phyloP scores from a whole-genome alignment of 1,139 yeast species.

The Suhomyces terraborum region DNA sequence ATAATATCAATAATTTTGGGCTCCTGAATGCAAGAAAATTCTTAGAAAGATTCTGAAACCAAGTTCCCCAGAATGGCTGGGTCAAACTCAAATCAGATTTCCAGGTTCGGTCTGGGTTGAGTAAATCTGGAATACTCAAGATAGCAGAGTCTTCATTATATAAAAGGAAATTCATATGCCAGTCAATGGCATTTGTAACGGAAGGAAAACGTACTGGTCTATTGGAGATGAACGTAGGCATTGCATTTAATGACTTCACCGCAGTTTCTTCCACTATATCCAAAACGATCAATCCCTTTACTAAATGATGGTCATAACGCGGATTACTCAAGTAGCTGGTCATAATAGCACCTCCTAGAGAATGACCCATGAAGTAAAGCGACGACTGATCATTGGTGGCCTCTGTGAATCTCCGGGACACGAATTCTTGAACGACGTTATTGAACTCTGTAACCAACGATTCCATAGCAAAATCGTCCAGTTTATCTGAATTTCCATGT shows the following conservation, averaged over 20 bases:
- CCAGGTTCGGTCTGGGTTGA: slow-evolving; percentile 51
- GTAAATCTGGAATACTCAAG: slow-evolving; percentile 74
- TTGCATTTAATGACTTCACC: slow-evolving; percentile 60
- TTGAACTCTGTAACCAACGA: slow-evolving; percentile 60
- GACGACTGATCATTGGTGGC: slow-evolving; percentile 15
- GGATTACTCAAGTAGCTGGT: slow-evolving; percentile 42
- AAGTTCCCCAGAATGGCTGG: slow-evolving; percentile 69
- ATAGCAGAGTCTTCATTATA: slow-evolving; percentile 63
- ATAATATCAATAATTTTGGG: slow-evolving; percentile 75
- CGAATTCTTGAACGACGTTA: slow-evolving; percentile 45
- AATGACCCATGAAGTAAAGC: slow-evolving; percentile 75
- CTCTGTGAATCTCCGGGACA: slow-evolving; percentile 19
- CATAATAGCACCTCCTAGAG: slow-evolving; percentile 87
- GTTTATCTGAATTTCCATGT: slow-evolving; percentile 56
- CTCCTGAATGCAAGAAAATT: slow-evolving; percentile 55
- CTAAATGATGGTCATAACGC: slow-evolving; percentile 22
- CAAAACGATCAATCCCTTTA: slow-evolving; percentile 70
- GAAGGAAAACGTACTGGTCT: slow-evolving; percentile 63
- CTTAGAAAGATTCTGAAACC: slow-evolving; percentile 77
- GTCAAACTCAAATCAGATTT: slow-evolving; percentile 62
- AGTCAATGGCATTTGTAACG: slow-evolving; percentile 65
- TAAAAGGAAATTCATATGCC: slow-evolving; percentile 70
- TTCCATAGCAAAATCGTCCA: slow-evolving; percentile 48
- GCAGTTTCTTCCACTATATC: slow-evolving; percentile 97
- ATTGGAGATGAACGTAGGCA: slow-evolving; percentile 61